Conservation (phyloP, 1,284 basidiomycete genomes). For the Takashimella koratensis region DNA sequence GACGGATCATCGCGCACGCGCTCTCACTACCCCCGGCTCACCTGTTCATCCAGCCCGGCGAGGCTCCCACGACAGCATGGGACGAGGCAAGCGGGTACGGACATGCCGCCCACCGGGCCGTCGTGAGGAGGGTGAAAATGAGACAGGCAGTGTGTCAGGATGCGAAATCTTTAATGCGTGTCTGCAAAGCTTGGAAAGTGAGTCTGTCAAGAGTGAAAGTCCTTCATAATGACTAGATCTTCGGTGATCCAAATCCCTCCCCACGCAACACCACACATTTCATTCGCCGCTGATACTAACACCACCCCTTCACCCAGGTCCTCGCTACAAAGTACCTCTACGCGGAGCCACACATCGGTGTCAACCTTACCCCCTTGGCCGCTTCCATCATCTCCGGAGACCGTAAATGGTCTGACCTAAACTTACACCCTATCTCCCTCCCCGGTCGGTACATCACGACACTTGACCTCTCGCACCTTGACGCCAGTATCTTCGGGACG, state of each 20-base stretch:
- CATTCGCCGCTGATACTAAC: too few species aligned
- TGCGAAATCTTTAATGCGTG: slow-evolving; percentile 54
- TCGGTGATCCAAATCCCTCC: too few species aligned
- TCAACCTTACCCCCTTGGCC: slow-evolving; percentile 59
- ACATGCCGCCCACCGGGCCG: background rate
- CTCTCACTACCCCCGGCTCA: slow-evolving; percentile 21
- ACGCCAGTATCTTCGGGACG: slow-evolving; percentile 58
- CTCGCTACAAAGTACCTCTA: slow-evolving; percentile 66
- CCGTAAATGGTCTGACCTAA: slow-evolving; percentile 75
- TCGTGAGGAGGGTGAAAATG: slow-evolving; percentile 12
- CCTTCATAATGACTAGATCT: too few species aligned
- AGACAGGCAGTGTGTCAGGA: slow-evolving; percentile 18
- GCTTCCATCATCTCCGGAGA: slow-evolving; percentile 60
- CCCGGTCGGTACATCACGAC: slow-evolving; percentile 76
- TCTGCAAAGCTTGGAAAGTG: slow-evolving; percentile 71
- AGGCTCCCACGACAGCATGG: slow-evolving; percentile 14
- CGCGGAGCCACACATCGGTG: slow-evolving; percentile 55
- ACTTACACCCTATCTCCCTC: slow-evolving; percentile 72
- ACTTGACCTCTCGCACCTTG: slow-evolving; percentile 64
- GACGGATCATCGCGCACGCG: slow-evolving; percentile 32
- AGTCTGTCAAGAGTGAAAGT: too few species aligned
- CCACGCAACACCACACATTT: too few species aligned
- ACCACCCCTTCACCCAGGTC: slow-evolving; percentile 60
- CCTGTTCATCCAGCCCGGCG: slow-evolving; percentile 4
- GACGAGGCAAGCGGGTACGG: slow-evolving; percentile 21